Evolutionary conservation across 2,329 filamentous ascomycete genomes (phyloP).

Genomic region (Fusarium odoratissimum): DNA sequence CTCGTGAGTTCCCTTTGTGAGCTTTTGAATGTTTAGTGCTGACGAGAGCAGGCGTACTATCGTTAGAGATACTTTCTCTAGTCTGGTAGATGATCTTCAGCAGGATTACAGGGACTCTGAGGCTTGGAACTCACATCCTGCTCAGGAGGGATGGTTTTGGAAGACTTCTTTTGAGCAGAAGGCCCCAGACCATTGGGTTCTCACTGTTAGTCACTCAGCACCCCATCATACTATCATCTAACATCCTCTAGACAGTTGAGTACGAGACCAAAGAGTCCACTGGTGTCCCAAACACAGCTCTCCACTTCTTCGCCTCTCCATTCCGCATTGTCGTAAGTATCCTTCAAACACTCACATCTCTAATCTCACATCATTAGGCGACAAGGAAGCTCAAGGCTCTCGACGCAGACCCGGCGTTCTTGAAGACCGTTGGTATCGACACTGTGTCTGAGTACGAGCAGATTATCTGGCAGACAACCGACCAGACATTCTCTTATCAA

Average conservation of each 20-base stretch:
- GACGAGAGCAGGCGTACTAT: background rate
- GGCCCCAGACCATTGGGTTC: background rate
- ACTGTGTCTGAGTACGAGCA: background rate
- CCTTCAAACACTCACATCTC: fast-evolving
- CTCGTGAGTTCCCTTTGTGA: background rate
- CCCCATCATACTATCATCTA: fast-evolving
- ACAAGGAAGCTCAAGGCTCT: background rate
- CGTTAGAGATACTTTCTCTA: background rate
- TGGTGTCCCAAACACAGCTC: background rate
- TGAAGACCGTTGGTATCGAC: background rate
- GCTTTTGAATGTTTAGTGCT: fast-evolving
- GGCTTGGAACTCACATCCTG: background rate
- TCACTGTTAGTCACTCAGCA: background rate
- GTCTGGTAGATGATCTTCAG: background rate
- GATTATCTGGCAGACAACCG: conserved; percentile 4
- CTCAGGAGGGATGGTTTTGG: background rate
- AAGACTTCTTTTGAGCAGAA: background rate
- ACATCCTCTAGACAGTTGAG: background rate
- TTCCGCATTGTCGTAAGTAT: conserved; percentile 1
- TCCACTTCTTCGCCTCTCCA: background rate
- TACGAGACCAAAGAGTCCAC: background rate
- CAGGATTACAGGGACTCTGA: background rate
- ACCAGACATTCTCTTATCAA: background rate
- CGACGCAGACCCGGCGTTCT: background rate
- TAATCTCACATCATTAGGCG: background rate